Conservation (phyloP, 352 stramenopile genomes). For the Phytophthora syringae region DNA sequence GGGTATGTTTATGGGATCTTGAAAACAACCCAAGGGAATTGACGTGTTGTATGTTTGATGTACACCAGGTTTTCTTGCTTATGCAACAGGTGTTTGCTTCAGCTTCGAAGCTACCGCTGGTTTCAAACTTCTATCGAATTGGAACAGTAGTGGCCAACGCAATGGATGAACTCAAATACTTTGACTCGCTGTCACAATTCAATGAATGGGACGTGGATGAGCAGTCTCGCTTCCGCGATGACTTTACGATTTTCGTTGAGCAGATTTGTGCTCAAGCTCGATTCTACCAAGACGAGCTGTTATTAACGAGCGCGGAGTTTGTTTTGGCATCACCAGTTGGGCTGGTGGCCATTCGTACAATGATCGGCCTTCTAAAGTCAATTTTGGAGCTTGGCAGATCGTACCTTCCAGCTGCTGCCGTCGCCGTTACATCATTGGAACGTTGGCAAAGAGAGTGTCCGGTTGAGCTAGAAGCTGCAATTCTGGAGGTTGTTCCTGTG, state of each 20-base stretch:
- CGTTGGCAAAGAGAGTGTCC: constrained; percentile 49
- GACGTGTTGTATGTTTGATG: background rate
- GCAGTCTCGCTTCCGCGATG: constrained; percentile 16
- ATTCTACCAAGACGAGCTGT: constrained; percentile 82
- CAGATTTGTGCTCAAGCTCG: constrained; percentile 53
- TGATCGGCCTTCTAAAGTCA: constrained; percentile 48
- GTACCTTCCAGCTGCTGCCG: constrained; percentile 65
- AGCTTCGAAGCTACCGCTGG: constrained; percentile 43
- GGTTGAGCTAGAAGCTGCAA: constrained; percentile 36
- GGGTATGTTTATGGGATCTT: constrained; percentile 44
- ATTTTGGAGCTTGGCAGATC: constrained; percentile 68
- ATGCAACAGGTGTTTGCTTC: constrained; percentile 41
- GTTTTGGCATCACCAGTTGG: constrained; percentile 58
- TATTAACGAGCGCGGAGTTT: constrained; percentile 66
- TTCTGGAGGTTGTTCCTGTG: constrained; percentile 52
- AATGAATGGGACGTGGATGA: background rate
- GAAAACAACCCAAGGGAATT: background rate
- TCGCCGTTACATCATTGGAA: constrained; percentile 63
- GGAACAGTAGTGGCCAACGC: constrained; percentile 45
- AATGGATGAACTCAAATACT: constrained; percentile 36
- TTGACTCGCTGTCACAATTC: constrained; percentile 10
- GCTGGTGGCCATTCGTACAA: constrained; percentile 40
- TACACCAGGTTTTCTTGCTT: constrained; percentile 44
- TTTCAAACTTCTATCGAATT: constrained; percentile 73
- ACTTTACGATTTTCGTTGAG: constrained; percentile 57